Percentiles rank a stretch among this genome's conserved stretches.
Evolutionary conservation across 192 early-diverging fungal species (phyloP).

Genomic region (Funneliformis mosseae): DNA sequence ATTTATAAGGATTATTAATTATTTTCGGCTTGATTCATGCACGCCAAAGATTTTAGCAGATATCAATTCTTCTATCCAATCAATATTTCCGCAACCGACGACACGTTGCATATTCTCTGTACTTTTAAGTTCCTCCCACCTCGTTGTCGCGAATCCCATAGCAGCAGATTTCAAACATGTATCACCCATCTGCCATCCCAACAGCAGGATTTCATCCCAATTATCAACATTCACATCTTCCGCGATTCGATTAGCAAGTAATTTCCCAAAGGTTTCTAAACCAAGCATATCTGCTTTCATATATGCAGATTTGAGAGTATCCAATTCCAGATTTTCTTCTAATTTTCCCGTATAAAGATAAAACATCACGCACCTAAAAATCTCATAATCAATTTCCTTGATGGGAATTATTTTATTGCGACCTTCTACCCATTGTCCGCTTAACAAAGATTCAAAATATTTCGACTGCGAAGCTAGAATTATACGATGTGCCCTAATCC

Average conservation of each 20-base stretch:
- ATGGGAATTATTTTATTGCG: constrained; percentile 15
- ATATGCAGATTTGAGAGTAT: constrained; percentile 5
- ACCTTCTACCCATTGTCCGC: constrained; percentile 14
- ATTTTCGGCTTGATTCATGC: constrained; percentile 15
- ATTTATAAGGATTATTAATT: background rate
- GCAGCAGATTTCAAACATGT: constrained; percentile 7
- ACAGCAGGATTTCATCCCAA: constrained; percentile 22
- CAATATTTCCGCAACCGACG: constrained; percentile 14
- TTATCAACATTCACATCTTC: constrained; percentile 26
- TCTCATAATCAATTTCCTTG: constrained; percentile 18
- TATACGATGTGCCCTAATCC: constrained; percentile 25
- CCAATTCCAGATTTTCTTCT: constrained; percentile 27
- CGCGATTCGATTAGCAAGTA: constrained; percentile 16
- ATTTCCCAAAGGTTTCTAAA: constrained; percentile 16
- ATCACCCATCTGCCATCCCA: constrained; percentile 23
- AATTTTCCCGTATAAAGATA: constrained; percentile 26
- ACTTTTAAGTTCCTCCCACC: constrained; percentile 13
- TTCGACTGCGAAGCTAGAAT: constrained; percentile 18
- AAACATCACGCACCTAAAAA: constrained; percentile 16
- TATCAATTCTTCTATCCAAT: constrained; percentile 23
- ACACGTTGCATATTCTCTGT: constrained; percentile 25
- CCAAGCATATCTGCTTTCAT: constrained; percentile 24
- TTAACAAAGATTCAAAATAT: constrained; percentile 25
- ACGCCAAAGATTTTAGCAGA: constrained; percentile 16
- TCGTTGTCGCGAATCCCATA: background rate